phyloP scores from a whole-genome alignment of 768 basidiomycete species.

The Amanita brunnescens region DNA sequence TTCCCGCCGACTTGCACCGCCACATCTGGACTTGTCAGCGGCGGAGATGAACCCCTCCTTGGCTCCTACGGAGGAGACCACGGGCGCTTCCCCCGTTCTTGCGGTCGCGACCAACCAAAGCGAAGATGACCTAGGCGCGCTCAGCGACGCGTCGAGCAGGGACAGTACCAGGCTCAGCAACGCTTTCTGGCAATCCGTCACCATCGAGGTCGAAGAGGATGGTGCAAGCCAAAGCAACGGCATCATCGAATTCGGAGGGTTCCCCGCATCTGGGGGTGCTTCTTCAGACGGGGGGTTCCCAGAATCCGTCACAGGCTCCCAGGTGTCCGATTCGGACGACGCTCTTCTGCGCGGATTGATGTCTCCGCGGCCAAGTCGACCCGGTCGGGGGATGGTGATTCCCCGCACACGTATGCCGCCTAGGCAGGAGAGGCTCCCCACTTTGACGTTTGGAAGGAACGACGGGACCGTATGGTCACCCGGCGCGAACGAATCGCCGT shows the following conservation, averaged over 20 bases:
- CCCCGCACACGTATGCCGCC: background rate
- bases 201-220: conserved; percentile 19
- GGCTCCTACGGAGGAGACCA: background rate
- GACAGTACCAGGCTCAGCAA: conserved; percentile 22
- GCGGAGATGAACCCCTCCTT: background rate
- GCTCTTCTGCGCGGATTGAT: background rate
- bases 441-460: conserved; percentile 24
- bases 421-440: background rate
- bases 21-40: background rate
- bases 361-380: background rate
- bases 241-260: background rate
- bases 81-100: background rate
- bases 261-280: background rate
- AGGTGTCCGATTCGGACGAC: conserved; percentile 13
- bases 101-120: background rate
- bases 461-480: conserved; percentile 38
- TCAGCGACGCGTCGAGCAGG: background rate
- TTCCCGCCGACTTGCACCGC: conserved; percentile 6
- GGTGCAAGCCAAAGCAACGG: conserved; percentile 5
- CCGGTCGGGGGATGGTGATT: no score
- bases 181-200: conserved; percentile 39
- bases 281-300: conserved; percentile 11
- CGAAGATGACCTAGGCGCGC: background rate
- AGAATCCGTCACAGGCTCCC: conserved; percentile 22
- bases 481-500: conserved; percentile 15